These are phyloP conservation scores for Colletotrichum higginsianum DNA, from an alignment of 2,329 filamentous ascomycete species.

Conservation along the genomic window DNA sequence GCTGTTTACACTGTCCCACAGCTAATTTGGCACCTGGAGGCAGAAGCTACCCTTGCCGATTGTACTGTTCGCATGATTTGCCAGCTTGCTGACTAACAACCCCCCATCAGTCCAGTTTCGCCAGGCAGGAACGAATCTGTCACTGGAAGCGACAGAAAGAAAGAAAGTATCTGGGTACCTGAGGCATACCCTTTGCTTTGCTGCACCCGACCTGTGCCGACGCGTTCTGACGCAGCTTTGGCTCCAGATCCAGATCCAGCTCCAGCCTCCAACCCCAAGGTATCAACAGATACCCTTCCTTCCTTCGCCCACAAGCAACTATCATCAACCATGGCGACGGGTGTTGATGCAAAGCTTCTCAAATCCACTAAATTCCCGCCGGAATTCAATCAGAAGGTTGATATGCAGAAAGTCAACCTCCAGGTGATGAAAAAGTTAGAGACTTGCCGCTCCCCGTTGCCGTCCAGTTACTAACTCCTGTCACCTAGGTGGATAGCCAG, in stretches of 20 bases:
- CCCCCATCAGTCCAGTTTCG: background rate
- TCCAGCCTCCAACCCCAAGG: conserved; percentile 3
- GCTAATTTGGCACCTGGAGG: background rate
- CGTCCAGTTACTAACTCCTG: conserved; percentile 31
- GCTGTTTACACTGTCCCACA: background rate
- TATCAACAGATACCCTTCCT: conserved; percentile 33
- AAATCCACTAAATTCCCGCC: conserved; percentile 93
- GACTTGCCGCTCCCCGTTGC: background rate
- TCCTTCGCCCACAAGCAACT: background rate
- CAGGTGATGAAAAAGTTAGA: conserved; percentile 95
- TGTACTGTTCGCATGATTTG: background rate
- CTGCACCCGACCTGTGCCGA: conserved; percentile 7
- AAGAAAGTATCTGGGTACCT: background rate
- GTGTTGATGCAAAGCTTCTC: conserved; percentile 89
- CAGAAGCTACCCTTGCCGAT: background rate
- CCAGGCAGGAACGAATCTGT: background rate
- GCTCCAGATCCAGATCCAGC: background rate
- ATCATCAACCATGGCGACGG: conserved; percentile 77
- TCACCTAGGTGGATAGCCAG: conserved; percentile 87
- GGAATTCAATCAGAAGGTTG: conserved; percentile 95
- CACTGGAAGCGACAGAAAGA: background rate
- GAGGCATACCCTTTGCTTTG: background rate
- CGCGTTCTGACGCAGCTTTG: conserved; percentile 18
- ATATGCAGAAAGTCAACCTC: conserved; percentile 97
- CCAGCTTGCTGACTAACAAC: background rate